These are phyloP conservation scores for Erysimum cheiri DNA, from an alignment of 441 rosid species.

Conservation along the genomic window DNA sequence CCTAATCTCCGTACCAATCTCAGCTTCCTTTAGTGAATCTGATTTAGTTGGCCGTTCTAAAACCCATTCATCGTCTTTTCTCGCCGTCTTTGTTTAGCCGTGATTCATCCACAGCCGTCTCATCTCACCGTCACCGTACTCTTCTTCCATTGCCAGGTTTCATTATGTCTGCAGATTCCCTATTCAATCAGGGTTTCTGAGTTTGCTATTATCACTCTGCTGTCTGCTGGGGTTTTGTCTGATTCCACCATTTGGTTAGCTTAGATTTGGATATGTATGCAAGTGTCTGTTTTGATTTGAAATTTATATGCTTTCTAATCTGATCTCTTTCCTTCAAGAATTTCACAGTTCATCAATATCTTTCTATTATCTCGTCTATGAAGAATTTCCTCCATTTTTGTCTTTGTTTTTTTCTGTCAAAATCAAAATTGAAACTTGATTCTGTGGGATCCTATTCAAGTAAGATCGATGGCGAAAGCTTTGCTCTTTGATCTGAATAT, in stretches of 20 bases:
- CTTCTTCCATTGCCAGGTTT: slow-evolving; percentile 38
- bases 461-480: slow-evolving; percentile 19
- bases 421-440: background rate
- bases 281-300: background rate
- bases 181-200: background rate
- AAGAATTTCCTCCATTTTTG: background rate
- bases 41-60: background rate
- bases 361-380: background rate
- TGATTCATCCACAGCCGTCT: background rate
- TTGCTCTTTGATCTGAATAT: slow-evolving; percentile 5
- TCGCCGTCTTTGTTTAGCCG: slow-evolving; percentile 18
- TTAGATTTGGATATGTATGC: slow-evolving; percentile 26
- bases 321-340: background rate
- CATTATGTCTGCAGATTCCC: background rate
- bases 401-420: background rate
- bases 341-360: background rate
- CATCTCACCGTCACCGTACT: slow-evolving; percentile 26
- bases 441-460: background rate
- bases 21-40: background rate
- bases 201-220: background rate
- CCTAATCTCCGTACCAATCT: slow-evolving; percentile 15
- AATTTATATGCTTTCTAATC: slow-evolving; percentile 8
- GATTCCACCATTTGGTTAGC: slow-evolving; percentile 15
- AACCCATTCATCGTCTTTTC: slow-evolving; percentile 4
- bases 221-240: background rate